phyloP scores from a whole-genome alignment of 2,329 filamentous ascomycete species.

The Fusarium tricinctum region DNA sequence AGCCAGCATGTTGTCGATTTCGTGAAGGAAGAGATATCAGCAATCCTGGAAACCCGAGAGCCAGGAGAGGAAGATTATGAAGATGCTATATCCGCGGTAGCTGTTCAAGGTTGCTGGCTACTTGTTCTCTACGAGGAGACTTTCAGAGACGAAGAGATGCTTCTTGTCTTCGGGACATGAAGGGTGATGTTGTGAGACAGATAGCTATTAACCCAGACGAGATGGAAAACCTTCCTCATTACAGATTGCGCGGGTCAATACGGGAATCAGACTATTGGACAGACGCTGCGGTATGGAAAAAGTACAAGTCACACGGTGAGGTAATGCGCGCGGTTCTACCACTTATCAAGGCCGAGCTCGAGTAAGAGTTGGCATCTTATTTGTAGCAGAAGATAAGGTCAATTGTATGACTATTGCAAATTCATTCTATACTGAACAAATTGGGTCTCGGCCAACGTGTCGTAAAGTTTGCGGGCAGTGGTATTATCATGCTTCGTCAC shows the following conservation, averaged over 20 bases:
- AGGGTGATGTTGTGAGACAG: background rate
- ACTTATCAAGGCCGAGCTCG: accelerated
- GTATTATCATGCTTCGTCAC: slow-evolving; percentile 37
- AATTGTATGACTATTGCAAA: background rate
- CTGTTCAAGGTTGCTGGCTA: background rate
- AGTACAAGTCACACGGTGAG: background rate
- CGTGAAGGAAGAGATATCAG: background rate
- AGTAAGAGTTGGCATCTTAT: accelerated
- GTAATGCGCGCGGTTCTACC: background rate
- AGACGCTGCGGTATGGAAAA: background rate
- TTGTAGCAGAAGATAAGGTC: accelerated
- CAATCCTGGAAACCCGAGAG: accelerated
- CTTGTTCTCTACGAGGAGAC: background rate
- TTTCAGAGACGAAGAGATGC: background rate
- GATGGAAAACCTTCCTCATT: background rate
- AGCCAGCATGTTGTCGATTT: accelerated
- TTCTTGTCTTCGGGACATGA: background rate
- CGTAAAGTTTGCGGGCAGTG: slow-evolving; percentile 25
- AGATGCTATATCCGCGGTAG: background rate
- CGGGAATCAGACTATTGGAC: background rate
- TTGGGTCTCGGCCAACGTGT: slow-evolving; percentile 29
- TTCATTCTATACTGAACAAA: slow-evolving; percentile 38
- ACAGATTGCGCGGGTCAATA: background rate
- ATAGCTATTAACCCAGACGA: accelerated
- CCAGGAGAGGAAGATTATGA: background rate